These are phyloP conservation scores for Talaromyces sp. DNA, from an alignment of 2,329 filamentous ascomycete genomes.

Conservation along the genomic window DNA sequence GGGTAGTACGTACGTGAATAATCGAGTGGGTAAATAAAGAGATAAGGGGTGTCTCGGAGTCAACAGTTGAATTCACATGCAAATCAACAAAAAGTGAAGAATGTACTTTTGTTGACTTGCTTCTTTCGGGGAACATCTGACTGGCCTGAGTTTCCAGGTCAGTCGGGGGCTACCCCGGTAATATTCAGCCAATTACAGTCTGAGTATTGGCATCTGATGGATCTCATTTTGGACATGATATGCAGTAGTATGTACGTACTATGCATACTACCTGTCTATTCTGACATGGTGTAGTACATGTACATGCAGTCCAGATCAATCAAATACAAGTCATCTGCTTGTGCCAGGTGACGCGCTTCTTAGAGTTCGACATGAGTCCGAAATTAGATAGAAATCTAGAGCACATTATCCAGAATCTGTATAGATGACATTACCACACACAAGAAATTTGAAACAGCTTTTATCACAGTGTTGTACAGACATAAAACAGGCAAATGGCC, in stretches of 20 bases:
- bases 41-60: neutral
- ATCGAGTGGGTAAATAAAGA: neutral
- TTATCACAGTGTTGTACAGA: conserved; percentile 9
- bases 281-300: neutral
- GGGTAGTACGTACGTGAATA: neutral
- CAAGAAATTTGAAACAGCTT: neutral
- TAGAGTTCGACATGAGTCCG: neutral
- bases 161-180: neutral
- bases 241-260: neutral
- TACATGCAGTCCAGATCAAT: neutral
- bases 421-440: neutral
- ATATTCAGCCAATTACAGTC: neutral
- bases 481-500: neutral
- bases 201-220: neutral
- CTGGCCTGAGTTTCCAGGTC: neutral
- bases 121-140: neutral
- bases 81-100: neutral
- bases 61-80: conserved; percentile 7
- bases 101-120: neutral
- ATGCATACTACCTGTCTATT: neutral
- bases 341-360: neutral
- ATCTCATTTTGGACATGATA: neutral
- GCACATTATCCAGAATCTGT: neutral
- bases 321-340: too few species aligned
- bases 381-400: neutral